A percentile compares a stretch with the other conserved stretches of the same genome.
Conservation (phyloP, 495 filamentous ascomycete species). For the Diplogelasinospora grovesii region DNA sequence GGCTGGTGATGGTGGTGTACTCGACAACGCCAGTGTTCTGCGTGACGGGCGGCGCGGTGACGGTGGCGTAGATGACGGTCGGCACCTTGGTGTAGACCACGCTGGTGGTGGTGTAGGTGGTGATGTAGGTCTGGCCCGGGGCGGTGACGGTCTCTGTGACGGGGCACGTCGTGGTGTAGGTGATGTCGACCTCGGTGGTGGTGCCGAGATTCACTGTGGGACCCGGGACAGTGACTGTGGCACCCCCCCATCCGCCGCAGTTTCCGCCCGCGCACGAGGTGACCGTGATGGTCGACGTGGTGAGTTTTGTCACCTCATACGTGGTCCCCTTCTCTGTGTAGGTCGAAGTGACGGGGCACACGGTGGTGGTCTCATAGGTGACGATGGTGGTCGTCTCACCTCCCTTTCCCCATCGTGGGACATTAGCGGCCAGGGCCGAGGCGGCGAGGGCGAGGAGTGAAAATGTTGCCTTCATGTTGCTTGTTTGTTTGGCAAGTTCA, state of each 20-base stretch:
- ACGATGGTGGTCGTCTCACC: too few species aligned
- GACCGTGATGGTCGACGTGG: constrained; percentile 23
- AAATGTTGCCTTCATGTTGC: constrained; percentile 36
- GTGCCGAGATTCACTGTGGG: too few species aligned
- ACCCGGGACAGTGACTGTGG: constrained; percentile 22
- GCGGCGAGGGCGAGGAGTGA: constrained; percentile 35
- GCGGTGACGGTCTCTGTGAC: constrained; percentile 35
- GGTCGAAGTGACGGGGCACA: too few species aligned
- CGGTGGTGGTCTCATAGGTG: too few species aligned
- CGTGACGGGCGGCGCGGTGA: constrained; percentile 18
- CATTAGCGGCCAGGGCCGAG: constrained; percentile 28
- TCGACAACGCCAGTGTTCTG: constrained; percentile 16
- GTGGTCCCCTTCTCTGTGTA: too few species aligned
- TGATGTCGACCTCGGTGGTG: constrained; percentile 34
- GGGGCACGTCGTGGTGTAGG: constrained; percentile 37
- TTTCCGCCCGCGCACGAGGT: constrained; percentile 21
- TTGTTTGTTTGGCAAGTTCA: constrained; percentile 2
- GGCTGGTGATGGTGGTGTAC: constrained; percentile 33
- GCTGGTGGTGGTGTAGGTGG: constrained; percentile 42
- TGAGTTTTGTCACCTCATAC: too few species aligned
- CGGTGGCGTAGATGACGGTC: constrained; percentile 18
- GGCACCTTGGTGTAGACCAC: constrained; percentile 24
- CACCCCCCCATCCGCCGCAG: constrained; percentile 17
- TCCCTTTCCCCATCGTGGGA: constrained; percentile 15
- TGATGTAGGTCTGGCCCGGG: constrained; percentile 30